phyloP scores from a whole-genome alignment of 192 early-diverging fungal genomes.

The Kickxella alabastrina region DNA sequence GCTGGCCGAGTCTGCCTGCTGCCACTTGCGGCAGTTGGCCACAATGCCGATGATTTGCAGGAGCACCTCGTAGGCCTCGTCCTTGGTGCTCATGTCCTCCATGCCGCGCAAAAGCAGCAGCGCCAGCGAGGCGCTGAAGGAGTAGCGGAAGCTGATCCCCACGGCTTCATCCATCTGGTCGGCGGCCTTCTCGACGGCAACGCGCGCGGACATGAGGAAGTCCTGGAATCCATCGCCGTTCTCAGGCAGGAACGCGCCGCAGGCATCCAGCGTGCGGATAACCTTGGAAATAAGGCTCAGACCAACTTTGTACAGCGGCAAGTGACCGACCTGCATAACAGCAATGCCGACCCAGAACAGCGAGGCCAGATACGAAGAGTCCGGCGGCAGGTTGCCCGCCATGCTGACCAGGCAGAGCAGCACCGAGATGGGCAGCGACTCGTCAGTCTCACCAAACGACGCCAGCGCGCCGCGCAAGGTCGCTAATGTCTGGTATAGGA shows the following conservation, averaged over 20 bases:
- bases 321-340: constrained; percentile 80
- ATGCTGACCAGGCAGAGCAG: constrained; percentile 89
- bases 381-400: constrained; percentile 73
- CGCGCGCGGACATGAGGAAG: constrained; percentile 67
- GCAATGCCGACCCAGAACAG: constrained; percentile 91
- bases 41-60: constrained; percentile 72
- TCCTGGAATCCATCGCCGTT: constrained; percentile 68
- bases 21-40: constrained; percentile 55
- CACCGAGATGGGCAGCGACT: constrained; percentile 77
- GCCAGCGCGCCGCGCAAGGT: constrained; percentile 82
- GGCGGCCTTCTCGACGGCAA: constrained; percentile 67
- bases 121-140: constrained; percentile 84
- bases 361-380: constrained; percentile 76
- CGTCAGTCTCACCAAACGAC: constrained; percentile 79
- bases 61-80: constrained; percentile 66
- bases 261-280: constrained; percentile 69
- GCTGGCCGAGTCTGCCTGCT: constrained; percentile 24
- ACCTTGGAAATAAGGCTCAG: constrained; percentile 67
- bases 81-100: constrained; percentile 70
- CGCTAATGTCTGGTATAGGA: constrained; percentile 90
- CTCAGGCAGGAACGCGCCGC: constrained; percentile 60
- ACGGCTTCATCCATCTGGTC: constrained; percentile 67
- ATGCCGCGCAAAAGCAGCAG: constrained; percentile 80
- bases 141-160: constrained; percentile 79
- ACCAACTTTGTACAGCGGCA: constrained; percentile 73